Percentiles rank a stretch among this genome's conserved stretches.
These are phyloP conservation scores for Lathyrus sativus DNA, from an alignment of 306 rosid genomes.

Conservation along the genomic window DNA sequence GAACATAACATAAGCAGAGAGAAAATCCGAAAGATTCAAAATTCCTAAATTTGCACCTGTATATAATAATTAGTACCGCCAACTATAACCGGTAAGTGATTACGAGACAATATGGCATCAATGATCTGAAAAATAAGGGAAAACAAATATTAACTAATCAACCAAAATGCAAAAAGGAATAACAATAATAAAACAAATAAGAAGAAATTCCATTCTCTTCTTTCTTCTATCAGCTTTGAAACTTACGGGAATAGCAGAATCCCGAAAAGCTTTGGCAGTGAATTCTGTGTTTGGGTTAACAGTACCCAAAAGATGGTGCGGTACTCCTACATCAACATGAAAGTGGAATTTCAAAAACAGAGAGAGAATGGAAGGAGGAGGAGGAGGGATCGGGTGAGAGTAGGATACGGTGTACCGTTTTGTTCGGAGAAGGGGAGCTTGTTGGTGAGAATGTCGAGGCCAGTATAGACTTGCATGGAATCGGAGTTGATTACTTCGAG, in stretches of 20 bases:
- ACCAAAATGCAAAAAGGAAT: background rate
- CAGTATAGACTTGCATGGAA: conserved; percentile 89
- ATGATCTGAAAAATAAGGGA: conserved; percentile 59
- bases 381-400: background rate
- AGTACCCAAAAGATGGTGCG: conserved; percentile 86
- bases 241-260: conserved; percentile 71
- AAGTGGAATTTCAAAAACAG: conserved; percentile 26
- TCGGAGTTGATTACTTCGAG: conserved; percentile 87
- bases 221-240: background rate
- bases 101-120: conserved; percentile 64
- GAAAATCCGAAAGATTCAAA: conserved; percentile 1
- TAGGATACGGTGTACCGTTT: conserved; percentile 46
- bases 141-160: background rate
- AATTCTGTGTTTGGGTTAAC: conserved; percentile 67
- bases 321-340: conserved; percentile 54
- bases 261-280: conserved; percentile 81
- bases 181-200: background rate
- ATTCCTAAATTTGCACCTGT: conserved; percentile 55
- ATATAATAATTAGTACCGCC: conserved; percentile 98
- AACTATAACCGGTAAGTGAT: conserved; percentile 73
- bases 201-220: background rate
- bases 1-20: background rate
- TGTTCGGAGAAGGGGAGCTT: conserved; percentile 66
- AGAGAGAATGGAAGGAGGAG: background rate
- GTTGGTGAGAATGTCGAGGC: conserved; percentile 89